These are phyloP conservation scores for Edaphochlamys debaryana DNA, from an alignment of 139 green algal species.

Conservation along the genomic window DNA sequence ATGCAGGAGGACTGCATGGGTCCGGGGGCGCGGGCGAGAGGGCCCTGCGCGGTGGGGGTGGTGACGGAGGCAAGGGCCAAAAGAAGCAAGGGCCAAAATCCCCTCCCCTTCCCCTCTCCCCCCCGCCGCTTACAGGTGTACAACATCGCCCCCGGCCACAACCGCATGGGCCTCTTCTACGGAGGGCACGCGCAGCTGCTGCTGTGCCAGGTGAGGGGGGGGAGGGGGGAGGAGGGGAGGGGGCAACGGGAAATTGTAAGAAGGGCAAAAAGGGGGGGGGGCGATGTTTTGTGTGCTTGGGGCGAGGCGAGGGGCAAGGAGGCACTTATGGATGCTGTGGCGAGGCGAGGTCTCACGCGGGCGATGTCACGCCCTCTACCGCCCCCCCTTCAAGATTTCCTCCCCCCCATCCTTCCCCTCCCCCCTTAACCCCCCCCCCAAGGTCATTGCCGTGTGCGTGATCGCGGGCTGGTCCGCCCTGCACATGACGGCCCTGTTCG, in stretches of 20 bases:
- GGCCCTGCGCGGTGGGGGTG: too few species aligned
- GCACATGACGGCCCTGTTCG: constrained; percentile 16
- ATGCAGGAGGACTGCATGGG: too few species aligned
- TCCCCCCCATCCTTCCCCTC: background rate
- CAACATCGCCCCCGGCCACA: background rate
- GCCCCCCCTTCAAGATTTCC: background rate
- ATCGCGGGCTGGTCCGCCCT: constrained; percentile 46
- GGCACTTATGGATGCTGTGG: background rate
- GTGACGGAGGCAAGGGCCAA: too few species aligned
- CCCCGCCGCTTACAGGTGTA: constrained; percentile 38
- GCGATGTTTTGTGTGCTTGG: background rate
- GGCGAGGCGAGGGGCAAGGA: too few species aligned
- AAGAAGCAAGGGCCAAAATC: too few species aligned
- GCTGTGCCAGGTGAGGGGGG: constrained; percentile 51
- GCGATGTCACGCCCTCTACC: background rate
- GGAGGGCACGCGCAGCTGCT: constrained; percentile 56
- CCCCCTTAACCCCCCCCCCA: background rate
- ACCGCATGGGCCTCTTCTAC: constrained; percentile 52
- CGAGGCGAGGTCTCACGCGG: background rate
- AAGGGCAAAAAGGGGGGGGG: background rate
- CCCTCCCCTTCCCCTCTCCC: too few species aligned
- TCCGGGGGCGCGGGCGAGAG: too few species aligned
- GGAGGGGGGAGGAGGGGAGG: constrained; percentile 16
- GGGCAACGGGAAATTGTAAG: background rate
- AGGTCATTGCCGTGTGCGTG: constrained; percentile 61